Evolutionary conservation across 148 eudicot genomes (phyloP), one percentile per base, ranked within the genome.

Genomic region (Arbutus unedo): DNA sequence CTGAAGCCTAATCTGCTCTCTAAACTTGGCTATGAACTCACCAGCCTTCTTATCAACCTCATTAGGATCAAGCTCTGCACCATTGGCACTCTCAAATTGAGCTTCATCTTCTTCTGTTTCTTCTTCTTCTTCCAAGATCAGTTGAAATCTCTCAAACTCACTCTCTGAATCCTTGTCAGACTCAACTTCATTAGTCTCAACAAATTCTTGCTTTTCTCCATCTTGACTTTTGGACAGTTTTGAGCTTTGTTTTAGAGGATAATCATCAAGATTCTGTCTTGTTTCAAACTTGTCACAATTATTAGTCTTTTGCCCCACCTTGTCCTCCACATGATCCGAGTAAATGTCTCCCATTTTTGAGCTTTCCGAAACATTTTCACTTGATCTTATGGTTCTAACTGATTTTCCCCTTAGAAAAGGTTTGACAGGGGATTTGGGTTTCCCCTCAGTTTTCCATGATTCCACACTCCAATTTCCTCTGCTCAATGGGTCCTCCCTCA

Each of bases 1-100:
- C 83, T 95, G 95, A 44, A 89, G 93, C 85, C 97, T 86, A 76
- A 93, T 93, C 78, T 93, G 98, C 90, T 95, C 91, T 84, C 89
- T 95, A 31, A 95, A 95, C 91, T 93, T 95, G 74, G 97, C 95
- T 62, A 95, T 95, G 62, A 95, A 95, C 81, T 93, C 98, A n/a
- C 82, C 92, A 56, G 98, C 98, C 81, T 95, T 95, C 89, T 84
- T 90, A 57, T 95, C 97, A 76, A 95, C 95, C 88, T 95, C 98
- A 74, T 87, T 86, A 41, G 84, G 85, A 50, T 88, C 91, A 79
- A 86, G 85, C 50, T 87, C 92, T 19, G 86, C 87, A 25, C 90
- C 92, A 82, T 64, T 78, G 19, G 67, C 87, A 78, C 76, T 80
- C 76, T 48, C 47, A 60, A 74, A 57, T 77, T 74, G 85, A 50